Percentiles rank a stretch among this genome's conserved stretches.
These are phyloP conservation scores for Pichia occidentalis DNA, from an alignment of 805 yeast species.

Conservation along the genomic window DNA sequence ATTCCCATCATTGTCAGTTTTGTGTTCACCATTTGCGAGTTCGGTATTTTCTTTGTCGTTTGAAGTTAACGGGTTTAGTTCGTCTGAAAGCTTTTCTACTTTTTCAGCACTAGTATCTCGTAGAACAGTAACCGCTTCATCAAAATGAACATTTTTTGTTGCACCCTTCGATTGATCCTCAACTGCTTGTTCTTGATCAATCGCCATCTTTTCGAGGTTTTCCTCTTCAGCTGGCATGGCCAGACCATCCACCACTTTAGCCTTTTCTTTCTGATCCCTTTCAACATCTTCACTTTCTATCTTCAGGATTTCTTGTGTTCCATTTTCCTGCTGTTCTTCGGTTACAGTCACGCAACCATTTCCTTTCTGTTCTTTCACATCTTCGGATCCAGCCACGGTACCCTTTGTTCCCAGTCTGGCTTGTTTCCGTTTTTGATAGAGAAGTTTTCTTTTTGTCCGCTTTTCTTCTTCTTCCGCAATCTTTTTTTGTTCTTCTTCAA, in stretches of 20 bases:
- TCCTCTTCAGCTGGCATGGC: background rate
- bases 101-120: no score
- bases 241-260: background rate
- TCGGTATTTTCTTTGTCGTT: background rate
- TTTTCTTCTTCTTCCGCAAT: constrained; percentile 33
- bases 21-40: background rate
- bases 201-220: constrained; percentile 1
- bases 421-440: constrained; percentile 15
- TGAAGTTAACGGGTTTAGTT: no score
- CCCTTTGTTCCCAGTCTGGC: constrained; percentile 8
- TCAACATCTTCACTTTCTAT: constrained; percentile 12
- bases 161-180: background rate
- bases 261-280: constrained; percentile 3
- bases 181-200: constrained; percentile 1
- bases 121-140: no score
- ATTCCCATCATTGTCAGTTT: constrained; percentile 11
- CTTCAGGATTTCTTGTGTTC: background rate
- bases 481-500: constrained; percentile 30
- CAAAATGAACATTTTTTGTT: background rate
- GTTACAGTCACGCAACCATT: no score
- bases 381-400: no score
- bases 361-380: no score
- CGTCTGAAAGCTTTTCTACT: no score
- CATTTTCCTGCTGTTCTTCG: no score
- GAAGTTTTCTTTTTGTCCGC: constrained; percentile 31